A percentile compares a stretch with the other conserved stretches of the same genome.
These are phyloP conservation scores for Trichosporon sp. DNA, from an alignment of 1,284 basidiomycete species.

Conservation along the genomic window DNA sequence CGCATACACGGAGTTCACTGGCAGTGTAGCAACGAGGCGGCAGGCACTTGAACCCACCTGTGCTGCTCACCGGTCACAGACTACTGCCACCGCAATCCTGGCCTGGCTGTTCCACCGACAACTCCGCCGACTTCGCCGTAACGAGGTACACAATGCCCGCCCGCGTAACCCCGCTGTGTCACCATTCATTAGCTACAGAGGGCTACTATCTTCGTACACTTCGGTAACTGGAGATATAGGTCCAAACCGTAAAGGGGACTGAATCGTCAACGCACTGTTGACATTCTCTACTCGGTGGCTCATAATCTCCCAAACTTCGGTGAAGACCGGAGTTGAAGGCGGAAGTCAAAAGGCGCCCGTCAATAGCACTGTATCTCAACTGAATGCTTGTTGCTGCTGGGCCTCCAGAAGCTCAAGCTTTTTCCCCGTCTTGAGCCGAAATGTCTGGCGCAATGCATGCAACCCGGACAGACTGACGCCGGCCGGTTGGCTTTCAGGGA, in stretches of 20 bases:
- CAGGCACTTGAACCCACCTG: no score
- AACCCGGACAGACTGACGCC: background rate
- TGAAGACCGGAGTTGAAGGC: background rate
- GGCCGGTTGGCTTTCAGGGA: background rate
- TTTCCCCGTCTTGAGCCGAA: background rate
- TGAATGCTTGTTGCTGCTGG: background rate
- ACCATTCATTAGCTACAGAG: background rate
- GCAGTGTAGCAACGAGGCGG: no score
- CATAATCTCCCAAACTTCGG: background rate
- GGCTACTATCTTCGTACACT: background rate
- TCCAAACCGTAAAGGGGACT: background rate
- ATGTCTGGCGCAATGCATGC: background rate
- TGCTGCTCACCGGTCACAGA: no score
- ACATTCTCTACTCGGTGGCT: background rate
- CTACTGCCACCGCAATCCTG: no score
- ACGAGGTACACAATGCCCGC: background rate
- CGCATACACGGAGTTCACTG: no score
- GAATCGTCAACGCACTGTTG: background rate
- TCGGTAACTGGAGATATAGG: background rate
- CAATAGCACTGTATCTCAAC: background rate
- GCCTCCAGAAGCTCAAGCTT: background rate
- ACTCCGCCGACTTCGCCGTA: background rate
- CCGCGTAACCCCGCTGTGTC: background rate
- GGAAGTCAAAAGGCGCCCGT: background rate
- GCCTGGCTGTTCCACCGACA: no score